Conservation (phyloP, 2,329 filamentous ascomycete genomes). For the Exophiala oligosperma region DNA sequence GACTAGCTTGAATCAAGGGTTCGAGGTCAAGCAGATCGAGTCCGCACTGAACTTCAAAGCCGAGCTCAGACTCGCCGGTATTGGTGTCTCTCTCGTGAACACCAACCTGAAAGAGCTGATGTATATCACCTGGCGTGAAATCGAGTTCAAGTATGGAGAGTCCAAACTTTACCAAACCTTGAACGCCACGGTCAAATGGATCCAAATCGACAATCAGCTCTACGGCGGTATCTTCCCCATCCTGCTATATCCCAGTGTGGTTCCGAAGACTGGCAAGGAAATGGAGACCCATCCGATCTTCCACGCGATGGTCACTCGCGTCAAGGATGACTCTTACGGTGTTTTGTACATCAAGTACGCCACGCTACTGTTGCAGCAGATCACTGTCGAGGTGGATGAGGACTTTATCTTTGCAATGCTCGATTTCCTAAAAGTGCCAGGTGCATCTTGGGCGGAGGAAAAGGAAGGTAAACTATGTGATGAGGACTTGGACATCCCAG, state of each 20-base stretch:
- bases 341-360: slow-evolving; percentile 99
- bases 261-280: slow-evolving; percentile 94
- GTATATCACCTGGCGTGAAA: slow-evolving; percentile 88
- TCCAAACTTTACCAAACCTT: slow-evolving; percentile 92
- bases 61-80: slow-evolving; percentile 81
- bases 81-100: slow-evolving; percentile 93
- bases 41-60: slow-evolving; percentile 86
- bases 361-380: slow-evolving; percentile 88
- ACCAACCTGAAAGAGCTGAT: slow-evolving; percentile 87
- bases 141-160: slow-evolving; percentile 87
- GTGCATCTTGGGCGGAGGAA: slow-evolving; percentile 81
- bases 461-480: slow-evolving; percentile 86
- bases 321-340: slow-evolving; percentile 98
- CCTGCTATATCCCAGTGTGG: slow-evolving; percentile 93
- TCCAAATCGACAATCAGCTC: slow-evolving; percentile 97
- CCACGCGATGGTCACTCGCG: slow-evolving; percentile 84
- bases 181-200: slow-evolving; percentile 92
- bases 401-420: slow-evolving; percentile 96
- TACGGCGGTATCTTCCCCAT: slow-evolving; percentile 99
- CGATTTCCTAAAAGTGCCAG: slow-evolving; percentile 91
- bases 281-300: slow-evolving; percentile 95
- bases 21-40: slow-evolving; percentile 92
- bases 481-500: slow-evolving; percentile 85
- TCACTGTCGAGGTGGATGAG: slow-evolving; percentile 96
- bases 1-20: slow-evolving; percentile 65